Evolutionary conservation across 1,284 basidiomycete genomes (phyloP), one percentile per base, ranked within the genome.

Genomic region (Moesziomyces parantarcticus): DNA sequence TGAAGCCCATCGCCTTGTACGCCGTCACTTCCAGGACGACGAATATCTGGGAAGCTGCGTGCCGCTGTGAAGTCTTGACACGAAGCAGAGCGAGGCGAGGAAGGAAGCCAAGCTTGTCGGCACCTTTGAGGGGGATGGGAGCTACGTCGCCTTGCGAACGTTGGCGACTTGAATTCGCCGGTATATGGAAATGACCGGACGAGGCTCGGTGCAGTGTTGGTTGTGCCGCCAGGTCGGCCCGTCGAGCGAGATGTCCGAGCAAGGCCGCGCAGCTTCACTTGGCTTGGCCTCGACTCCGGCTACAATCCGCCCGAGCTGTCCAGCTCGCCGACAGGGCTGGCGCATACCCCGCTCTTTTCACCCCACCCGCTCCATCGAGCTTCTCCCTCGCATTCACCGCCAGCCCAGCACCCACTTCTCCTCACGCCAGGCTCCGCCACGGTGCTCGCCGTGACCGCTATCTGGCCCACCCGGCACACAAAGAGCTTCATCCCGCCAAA

Each of bases 121-220:
- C n/a, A n/a, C n/a, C n/a, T n/a, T n/a, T n/a, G n/a, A 32, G 11
- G 10, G 29, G 29, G 29, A 13, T 32, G 29, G 29, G 29, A n/a
- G n/a, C n/a, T 32, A 5, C 5, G 14, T 39, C 36, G 36, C 16
- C 5, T 18, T 18, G 36, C 18, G 36, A 18, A 39, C 14, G 36
- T 39, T 16, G 36, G n/a, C n/a, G n/a, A 5, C 36, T 39, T 11
- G 34, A 39, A 39, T 49, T 49, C 29, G 34, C 32, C 48, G 34
- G 34, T 36, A 39, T 36, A 39, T 22, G 21, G 32, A 20, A 32
- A n/a, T 20, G 18, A n/a, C 50, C 50, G 50, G 50, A 32, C 50
- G 20, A 32, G 41, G 8, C 25, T 52, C 50, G 50, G 50, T 52
- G 41, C 41, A 43, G 39, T 21, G 26, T 39, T 16, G 16, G 14